Percentiles rank a stretch among this genome's conserved stretches.
These are phyloP conservation scores for Diplogelasinospora grovesii DNA, from an alignment of 495 filamentous ascomycete genomes.

Conservation along the genomic window DNA sequence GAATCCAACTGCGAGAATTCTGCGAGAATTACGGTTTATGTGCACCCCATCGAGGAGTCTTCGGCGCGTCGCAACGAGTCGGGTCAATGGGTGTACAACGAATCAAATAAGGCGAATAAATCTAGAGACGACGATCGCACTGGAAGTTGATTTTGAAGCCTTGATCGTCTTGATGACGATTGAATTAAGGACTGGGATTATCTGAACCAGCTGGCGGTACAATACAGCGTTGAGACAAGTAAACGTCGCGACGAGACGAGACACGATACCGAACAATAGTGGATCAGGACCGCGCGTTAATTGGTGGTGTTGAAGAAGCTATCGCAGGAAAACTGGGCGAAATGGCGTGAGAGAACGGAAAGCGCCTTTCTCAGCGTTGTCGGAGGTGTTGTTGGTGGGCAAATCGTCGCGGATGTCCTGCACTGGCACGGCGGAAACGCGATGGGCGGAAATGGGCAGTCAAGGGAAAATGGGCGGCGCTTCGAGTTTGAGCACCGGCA, in stretches of 20 bases:
- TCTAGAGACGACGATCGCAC: too few species aligned
- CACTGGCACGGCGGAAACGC: constrained; percentile 10
- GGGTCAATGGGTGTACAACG: too few species aligned
- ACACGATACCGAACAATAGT: constrained; percentile 3
- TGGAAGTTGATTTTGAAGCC: too few species aligned
- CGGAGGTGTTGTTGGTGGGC: background rate
- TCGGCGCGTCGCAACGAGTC: constrained; percentile 15
- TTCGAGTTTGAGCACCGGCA: constrained; percentile 6
- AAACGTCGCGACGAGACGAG: too few species aligned
- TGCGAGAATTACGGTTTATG: constrained; percentile 19
- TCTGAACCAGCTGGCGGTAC: too few species aligned
- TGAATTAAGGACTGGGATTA: too few species aligned
- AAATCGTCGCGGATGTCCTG: background rate
- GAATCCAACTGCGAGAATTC: constrained; percentile 12
- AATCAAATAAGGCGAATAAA: too few species aligned
- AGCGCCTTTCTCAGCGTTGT: background rate
- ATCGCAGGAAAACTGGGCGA: constrained; percentile 11
- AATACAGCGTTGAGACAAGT: too few species aligned
- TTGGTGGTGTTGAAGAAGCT: constrained; percentile 7
- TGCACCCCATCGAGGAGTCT: constrained; percentile 22
- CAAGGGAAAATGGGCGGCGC: constrained; percentile 7
- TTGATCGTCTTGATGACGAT: too few species aligned
- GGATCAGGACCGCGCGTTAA: background rate
- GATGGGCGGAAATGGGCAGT: constrained; percentile 14
- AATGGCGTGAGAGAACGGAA: constrained; percentile 5